phyloP scores from a whole-genome alignment of 2,329 filamentous ascomycete species.

The Aspergillus caelatus region DNA sequence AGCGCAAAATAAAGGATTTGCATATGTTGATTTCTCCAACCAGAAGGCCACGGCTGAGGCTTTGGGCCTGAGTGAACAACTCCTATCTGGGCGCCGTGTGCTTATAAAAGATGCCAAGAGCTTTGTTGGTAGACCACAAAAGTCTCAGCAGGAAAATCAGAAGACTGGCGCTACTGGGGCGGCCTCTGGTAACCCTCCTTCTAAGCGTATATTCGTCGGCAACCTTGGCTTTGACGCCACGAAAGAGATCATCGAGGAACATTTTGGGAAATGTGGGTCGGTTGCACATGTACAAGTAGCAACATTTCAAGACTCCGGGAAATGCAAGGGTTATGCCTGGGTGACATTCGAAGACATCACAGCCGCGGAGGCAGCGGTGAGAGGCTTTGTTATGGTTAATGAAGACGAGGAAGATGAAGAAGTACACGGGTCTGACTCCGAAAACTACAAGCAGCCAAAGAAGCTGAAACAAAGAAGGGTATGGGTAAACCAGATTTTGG shows the following conservation, averaged over 20 bases:
- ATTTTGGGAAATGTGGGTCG: constrained; percentile 83
- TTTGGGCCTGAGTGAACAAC: constrained; percentile 81
- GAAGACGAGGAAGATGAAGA: constrained; percentile 48
- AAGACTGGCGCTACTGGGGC: constrained; percentile 29
- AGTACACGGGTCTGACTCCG: constrained; percentile 46
- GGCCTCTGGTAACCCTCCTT: constrained; percentile 63
- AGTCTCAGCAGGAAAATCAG: constrained; percentile 51
- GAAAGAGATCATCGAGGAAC: constrained; percentile 75
- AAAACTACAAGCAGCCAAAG: constrained; percentile 35
- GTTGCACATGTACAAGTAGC: constrained; percentile 84
- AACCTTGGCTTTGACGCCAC: constrained; percentile 83
- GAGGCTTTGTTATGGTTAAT: constrained; percentile 73
- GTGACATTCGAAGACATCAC: constrained; percentile 83
- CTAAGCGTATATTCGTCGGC: constrained; percentile 83
- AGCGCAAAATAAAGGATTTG: constrained; percentile 85
- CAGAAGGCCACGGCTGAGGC: constrained; percentile 72
- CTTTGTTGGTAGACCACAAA: constrained; percentile 85
- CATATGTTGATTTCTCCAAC: constrained; percentile 87
- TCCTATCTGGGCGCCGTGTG: constrained; percentile 74
- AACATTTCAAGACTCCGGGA: constrained; percentile 94
- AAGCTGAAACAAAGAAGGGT: constrained; percentile 59
- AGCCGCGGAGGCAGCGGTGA: constrained; percentile 74
- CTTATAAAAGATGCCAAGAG: constrained; percentile 92
- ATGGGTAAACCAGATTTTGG: constrained; percentile 83
- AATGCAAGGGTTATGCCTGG: constrained; percentile 98